Conservation (phyloP, 176 grass and related monocot species). For the Saccharum spontaneum region DNA sequence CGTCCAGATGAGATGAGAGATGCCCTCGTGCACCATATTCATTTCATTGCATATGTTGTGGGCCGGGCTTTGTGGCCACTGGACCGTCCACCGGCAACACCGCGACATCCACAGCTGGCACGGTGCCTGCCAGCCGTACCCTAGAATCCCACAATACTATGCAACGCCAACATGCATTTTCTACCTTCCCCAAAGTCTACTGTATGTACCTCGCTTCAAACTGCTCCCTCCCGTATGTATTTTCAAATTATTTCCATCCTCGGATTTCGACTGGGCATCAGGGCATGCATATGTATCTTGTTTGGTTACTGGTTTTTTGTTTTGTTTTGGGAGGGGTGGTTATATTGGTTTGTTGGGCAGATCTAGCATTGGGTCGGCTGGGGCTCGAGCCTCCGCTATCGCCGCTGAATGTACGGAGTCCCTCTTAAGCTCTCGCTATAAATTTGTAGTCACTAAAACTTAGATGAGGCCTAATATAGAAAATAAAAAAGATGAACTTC, state of each 20-base stretch:
- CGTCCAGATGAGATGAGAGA: not conserved
- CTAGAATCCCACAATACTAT: not conserved
- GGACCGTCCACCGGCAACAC: slow-evolving; percentile 41
- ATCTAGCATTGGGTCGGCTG: no score
- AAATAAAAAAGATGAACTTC: no score
- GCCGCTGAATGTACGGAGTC: no score
- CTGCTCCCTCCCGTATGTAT: not conserved
- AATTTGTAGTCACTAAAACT: no score
- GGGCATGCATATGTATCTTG: no score
- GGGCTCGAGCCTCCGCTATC: no score
- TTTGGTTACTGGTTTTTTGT: not conserved
- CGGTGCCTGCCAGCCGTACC: slow-evolving; percentile 36
- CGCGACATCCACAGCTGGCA: slow-evolving; percentile 48
- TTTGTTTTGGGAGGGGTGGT: no score
- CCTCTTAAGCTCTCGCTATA: no score
- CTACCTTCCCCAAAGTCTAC: slow-evolving; percentile 11
- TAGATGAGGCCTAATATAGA: no score
- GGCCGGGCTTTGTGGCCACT: no score
- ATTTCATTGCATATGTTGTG: not conserved
- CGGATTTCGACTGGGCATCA: not conserved
- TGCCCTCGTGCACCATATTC: slow-evolving; percentile 23
- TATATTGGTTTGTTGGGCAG: no score
- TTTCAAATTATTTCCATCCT: not conserved
- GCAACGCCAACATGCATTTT: not conserved
- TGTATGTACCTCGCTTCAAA: not conserved